Evolutionary conservation across 2,329 filamentous ascomycete genomes (phyloP), one percentile per base, ranked within the genome.

Genomic region (Monosporascus sp.): DNA sequence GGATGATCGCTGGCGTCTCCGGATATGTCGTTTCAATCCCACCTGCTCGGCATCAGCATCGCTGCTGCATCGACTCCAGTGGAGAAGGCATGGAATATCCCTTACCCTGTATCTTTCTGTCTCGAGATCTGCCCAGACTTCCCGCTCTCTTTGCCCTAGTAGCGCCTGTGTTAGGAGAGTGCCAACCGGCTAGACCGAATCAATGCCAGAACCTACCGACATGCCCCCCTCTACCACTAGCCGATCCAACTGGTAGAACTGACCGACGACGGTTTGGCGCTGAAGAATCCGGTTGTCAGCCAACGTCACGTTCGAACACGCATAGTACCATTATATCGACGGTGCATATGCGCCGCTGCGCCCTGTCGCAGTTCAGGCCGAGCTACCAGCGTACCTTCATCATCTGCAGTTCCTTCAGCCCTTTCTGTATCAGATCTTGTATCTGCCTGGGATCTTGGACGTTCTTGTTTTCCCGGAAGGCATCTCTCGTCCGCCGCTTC

Each of bases 241-340:
- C 67, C 85, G 81, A 68, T 97, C 92, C 58, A 95, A 72, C 74
- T 97, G 89, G 76, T 90, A 97, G 74, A 97, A 97, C 69, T 96
- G 89, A 69, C 91, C 95, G 67, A 99, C 84, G 49, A 94, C 81
- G 11, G 93, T 95, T 87, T 97, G 94, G 69, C 94, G 87, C 94
- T 97, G 76, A 35, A 49, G 20, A 24, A 47, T 54, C 17, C 22
- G 17, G 26, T 48, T 41, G 35, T 50, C 41, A 47, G 31, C 40
- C 40, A 11, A 17, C 50, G 37, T 41, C 26, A 48, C 37, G 24
- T 14, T 35, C 31, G 31, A 35, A 11, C 31, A 35, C 9, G 31
- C 31, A 35, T 35, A 35, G 31, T 5, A 35, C 5, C 27, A 35
- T 35, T 14, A 14, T 35, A 11, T 35, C 31, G 31, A 35, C 4